Evolutionary conservation across 1,284 basidiomycete genomes (phyloP).

Genomic region (Naganishia albida): DNA sequence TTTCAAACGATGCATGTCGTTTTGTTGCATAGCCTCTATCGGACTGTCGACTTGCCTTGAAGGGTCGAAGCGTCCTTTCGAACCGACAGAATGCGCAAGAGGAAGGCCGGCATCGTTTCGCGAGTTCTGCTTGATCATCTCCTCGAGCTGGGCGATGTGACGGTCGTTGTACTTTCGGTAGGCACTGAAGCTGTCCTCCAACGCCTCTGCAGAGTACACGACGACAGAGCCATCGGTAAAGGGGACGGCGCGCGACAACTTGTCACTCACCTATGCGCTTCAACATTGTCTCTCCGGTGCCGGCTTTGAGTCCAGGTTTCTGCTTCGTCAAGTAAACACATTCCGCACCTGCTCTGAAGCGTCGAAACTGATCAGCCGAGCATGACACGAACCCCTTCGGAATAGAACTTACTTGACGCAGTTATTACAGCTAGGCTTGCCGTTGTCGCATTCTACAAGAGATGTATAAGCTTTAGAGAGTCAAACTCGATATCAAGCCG

Average conservation of each 20-base stretch:
- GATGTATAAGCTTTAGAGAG: background rate
- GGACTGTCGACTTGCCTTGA: background rate
- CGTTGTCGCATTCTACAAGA: constrained; percentile 30
- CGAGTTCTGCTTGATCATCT: background rate
- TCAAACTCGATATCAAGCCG: background rate
- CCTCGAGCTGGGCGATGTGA: constrained; percentile 17
- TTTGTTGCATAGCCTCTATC: background rate
- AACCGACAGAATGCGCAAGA: background rate
- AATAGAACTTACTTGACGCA: constrained; percentile 32
- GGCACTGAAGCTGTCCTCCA: constrained; percentile 28
- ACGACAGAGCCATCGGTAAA: constrained; percentile 16
- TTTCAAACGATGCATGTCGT: background rate
- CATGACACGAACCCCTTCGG: background rate
- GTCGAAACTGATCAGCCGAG: background rate
- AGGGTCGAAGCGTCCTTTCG: background rate
- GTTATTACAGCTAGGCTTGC: constrained; percentile 29
- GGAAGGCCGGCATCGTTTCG: background rate
- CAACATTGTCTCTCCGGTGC: constrained; percentile 50
- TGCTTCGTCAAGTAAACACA: constrained; percentile 51
- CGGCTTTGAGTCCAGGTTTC: constrained; percentile 52
- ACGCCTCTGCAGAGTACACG: constrained; percentile 3
- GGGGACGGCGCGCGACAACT: background rate
- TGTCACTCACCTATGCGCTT: constrained; percentile 46
- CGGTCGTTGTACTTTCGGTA: constrained; percentile 18
- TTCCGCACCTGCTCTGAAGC: constrained; percentile 41